Conservation (phyloP, 78 protist genomes). For the Planoprotostelium fungivorum region DNA sequence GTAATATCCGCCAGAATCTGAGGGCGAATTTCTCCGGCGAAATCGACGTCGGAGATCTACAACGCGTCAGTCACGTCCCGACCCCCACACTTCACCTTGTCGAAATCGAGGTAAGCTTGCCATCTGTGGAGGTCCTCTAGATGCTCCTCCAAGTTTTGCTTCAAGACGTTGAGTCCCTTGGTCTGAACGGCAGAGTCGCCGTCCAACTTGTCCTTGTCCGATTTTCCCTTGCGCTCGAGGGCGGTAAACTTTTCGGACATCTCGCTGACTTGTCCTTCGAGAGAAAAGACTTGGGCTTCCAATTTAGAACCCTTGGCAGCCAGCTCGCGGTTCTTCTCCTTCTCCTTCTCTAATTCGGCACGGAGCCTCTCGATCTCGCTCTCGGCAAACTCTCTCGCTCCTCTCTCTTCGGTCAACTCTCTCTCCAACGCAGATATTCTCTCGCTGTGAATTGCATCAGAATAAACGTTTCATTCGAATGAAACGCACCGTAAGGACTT, state of each 20-base stretch:
- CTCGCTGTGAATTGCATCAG: not conserved
- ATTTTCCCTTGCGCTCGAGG: not conserved
- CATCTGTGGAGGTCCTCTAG: constrained; percentile 15
- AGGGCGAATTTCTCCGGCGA: not conserved
- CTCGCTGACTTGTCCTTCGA: not conserved
- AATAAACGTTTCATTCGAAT: not conserved
- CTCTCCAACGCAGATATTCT: not conserved
- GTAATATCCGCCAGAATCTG: not conserved
- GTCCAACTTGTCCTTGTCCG: not conserved
- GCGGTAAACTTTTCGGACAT: not conserved
- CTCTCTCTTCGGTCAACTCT: not conserved
- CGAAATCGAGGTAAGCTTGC: not conserved
- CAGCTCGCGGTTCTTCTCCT: not conserved
- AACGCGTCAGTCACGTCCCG: not conserved
- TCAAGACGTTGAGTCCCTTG: constrained; percentile 4
- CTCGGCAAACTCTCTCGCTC: not conserved
- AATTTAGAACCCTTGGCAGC: not conserved
- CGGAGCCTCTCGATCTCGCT: not conserved
- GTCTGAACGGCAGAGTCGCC: not conserved
- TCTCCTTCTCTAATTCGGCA: not conserved
- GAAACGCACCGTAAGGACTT: not conserved
- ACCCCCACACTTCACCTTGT: not conserved
- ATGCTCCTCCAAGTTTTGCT: constrained; percentile 4
- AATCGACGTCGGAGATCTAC: not conserved
- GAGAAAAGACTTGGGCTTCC: not conserved